Conservation (phyloP, 139 green algal genomes). For the Axilococcus clingmanii region DNA sequence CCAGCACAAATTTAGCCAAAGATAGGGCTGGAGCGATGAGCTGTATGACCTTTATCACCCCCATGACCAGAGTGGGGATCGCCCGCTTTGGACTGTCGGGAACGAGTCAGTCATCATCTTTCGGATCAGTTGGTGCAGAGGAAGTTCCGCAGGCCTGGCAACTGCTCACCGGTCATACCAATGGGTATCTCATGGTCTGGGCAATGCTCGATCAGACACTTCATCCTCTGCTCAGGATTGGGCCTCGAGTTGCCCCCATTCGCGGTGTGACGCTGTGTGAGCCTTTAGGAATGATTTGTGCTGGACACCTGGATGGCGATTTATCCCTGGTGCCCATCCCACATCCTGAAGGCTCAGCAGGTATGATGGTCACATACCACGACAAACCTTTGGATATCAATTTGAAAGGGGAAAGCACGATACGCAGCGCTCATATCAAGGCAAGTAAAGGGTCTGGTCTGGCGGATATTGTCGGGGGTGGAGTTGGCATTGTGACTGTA, state of each 20-base stretch:
- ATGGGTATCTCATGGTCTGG: slow-evolving; percentile 29
- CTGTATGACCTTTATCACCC: slow-evolving; percentile 12
- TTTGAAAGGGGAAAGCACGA: no score
- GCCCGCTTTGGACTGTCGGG: not conserved
- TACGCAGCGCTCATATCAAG: no score
- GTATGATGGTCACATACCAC: no score
- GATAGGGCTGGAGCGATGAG: slow-evolving; percentile 17
- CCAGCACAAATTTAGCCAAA: slow-evolving; percentile 9
- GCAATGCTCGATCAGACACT: slow-evolving; percentile 3
- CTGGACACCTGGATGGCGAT: slow-evolving; percentile 29
- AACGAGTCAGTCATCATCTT: not conserved
- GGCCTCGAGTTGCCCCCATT: slow-evolving; percentile 6
- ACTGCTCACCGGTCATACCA: slow-evolving; percentile 33
- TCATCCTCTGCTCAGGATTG: slow-evolving; percentile 23
- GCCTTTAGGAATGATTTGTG: slow-evolving; percentile 25
- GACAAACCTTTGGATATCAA: no score
- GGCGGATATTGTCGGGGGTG: not conserved
- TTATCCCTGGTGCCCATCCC: slow-evolving; percentile 25
- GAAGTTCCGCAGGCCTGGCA: slow-evolving; percentile 27
- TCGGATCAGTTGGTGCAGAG: no score
- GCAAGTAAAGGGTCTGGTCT: no score
- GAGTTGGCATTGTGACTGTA: slow-evolving; percentile 22
- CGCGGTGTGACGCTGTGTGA: slow-evolving; percentile 23
- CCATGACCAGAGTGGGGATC: slow-evolving; percentile 3
- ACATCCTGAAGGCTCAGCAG: not conserved